Base-by-base conservation (phyloP, 2,329 filamentous ascomycete genomes). In the Knoxdaviesia proteae region DNA sequence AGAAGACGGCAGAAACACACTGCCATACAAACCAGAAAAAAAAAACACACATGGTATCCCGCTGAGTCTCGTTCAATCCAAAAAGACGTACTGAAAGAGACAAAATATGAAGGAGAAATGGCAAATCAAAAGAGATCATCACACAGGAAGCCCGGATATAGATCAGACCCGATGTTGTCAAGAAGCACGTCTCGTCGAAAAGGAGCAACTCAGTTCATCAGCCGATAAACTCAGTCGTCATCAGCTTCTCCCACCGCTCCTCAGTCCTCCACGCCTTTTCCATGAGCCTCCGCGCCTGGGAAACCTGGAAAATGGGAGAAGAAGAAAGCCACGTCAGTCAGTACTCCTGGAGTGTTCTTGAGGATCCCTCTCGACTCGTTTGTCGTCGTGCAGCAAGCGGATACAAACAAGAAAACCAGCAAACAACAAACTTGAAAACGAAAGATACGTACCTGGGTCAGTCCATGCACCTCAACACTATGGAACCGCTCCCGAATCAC, bases 381-480 rank as follows among this genome's bases (percentile, higher is more conserved):
- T 20, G 20, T 20, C 2, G 20, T 20, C 20, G 20, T 20, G 20
- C 20, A 20, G 2, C 32, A 49, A 43, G 39, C 33, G 8, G 10
- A 34, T 1, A 29, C 6, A 7, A 2, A 7, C 30, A 42, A n/a
- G 4, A 32, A 39, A 29, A 40, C 34, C 8, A 32, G 20, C 5
- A 11, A 5, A 10, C 20, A 20, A 20, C 20, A 20, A 20, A 20
- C 20, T 2, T 20, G 4, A n/a, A 39, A 30, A 20, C 2, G 20
- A 3, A 40, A 29, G 8, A 34, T 33, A 44, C 65, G 57, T 50
- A 80, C 80, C 64, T 88, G 81, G 47, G 73, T 79, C 72, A 88
- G 77, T 5, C 82, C 83, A 48, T 77, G 77, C 5, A 68, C 72
- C 58, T 88, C 81, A 1, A 84, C 71, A 11, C 68, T 68, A 53